Conservation (phyloP, 2,329 filamentous ascomycete genomes). For the Fusarium fujikuroi region DNA sequence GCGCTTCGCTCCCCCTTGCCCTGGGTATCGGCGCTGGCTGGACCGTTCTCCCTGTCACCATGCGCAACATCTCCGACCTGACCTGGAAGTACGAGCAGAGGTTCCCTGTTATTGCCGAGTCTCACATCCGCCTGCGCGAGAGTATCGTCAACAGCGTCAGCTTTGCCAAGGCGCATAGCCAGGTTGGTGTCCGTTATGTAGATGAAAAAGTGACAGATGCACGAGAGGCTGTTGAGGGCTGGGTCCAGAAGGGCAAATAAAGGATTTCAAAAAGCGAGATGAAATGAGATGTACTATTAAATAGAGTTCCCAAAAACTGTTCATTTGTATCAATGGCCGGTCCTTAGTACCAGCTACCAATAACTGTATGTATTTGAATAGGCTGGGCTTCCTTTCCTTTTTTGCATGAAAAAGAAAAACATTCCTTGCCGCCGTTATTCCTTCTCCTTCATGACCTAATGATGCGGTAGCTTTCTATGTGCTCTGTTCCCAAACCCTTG, state of each 20-base stretch:
- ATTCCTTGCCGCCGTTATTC: background rate
- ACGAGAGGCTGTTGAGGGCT: constrained; percentile 82
- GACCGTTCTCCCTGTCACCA: constrained; percentile 87
- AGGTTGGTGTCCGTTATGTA: constrained; percentile 76
- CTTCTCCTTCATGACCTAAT: background rate
- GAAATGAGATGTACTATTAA: constrained; percentile 52
- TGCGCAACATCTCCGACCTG: constrained; percentile 86
- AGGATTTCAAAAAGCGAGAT: constrained; percentile 43
- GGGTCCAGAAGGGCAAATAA: constrained; percentile 91
- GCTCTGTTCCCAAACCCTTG: constrained; percentile 1
- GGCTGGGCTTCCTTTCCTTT: constrained; percentile 1
- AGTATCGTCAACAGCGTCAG: constrained; percentile 74
- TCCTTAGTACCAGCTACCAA: constrained; percentile 23
- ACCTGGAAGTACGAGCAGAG: constrained; percentile 93
- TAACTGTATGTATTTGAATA: constrained; percentile 35
- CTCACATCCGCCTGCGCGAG: constrained; percentile 78
- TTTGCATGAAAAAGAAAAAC: background rate
- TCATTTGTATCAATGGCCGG: constrained; percentile 47
- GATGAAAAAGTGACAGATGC: constrained; percentile 83
- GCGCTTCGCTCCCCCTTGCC: constrained; percentile 78
- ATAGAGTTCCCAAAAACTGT: constrained; percentile 49
- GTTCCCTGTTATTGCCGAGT: constrained; percentile 83
- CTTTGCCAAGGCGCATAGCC: constrained; percentile 79
- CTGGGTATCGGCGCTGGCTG: constrained; percentile 87
- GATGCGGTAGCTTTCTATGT: background rate